A percentile compares a stretch with the other conserved stretches of the same genome.
phyloP scores from a whole-genome alignment of 208 protist genomes.

The Histomonas meleagridis region DNA sequence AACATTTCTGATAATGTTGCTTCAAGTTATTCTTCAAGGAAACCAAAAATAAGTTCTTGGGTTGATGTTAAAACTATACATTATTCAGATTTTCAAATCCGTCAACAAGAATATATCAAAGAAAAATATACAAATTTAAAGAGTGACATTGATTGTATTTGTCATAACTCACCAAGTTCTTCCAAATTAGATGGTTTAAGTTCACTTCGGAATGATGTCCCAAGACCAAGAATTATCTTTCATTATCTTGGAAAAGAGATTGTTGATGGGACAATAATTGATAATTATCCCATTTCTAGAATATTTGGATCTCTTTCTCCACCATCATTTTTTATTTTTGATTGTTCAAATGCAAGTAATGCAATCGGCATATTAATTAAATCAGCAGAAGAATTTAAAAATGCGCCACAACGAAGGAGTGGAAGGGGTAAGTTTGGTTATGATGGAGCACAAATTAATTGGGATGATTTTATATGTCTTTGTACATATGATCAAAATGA shows the following conservation, averaged over 20 bases:
- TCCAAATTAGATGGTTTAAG: not conserved
- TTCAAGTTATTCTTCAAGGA: too few species aligned
- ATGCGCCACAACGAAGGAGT: too few species aligned
- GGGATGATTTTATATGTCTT: too few species aligned
- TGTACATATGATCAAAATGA: not conserved
- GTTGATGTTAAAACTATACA: not conserved
- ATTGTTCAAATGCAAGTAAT: constrained; percentile 2
- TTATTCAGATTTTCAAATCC: not conserved
- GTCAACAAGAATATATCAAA: not conserved
- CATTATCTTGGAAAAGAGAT: constrained; percentile 28
- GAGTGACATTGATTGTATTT: not conserved
- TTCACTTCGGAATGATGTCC: not conserved
- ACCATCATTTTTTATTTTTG: not conserved
- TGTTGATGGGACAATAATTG: too few species aligned
- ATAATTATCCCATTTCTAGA: not conserved
- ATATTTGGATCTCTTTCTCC: not conserved
- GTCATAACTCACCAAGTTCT: not conserved
- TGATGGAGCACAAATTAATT: too few species aligned
- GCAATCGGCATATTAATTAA: too few species aligned
- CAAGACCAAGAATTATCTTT: not conserved
- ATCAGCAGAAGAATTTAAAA: too few species aligned
- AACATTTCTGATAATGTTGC: too few species aligned
- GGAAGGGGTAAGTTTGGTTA: too few species aligned
- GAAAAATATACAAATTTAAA: not conserved
- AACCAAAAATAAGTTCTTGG: too few species aligned